These are phyloP conservation scores for Apiospora saccharicola DNA, from an alignment of 2,329 filamentous ascomycete genomes.

Conservation along the genomic window DNA sequence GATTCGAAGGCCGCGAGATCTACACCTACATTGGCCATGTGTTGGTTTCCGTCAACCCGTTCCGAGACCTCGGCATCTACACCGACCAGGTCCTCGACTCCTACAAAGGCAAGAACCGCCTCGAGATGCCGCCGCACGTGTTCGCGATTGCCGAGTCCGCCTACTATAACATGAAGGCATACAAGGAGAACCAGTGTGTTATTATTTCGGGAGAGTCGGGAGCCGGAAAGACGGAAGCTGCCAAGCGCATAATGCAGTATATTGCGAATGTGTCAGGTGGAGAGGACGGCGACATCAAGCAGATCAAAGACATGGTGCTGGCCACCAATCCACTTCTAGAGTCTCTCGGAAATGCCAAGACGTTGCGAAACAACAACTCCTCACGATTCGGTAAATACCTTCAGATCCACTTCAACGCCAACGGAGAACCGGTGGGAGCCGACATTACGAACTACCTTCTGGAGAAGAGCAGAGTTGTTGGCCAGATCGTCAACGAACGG, in stretches of 20 bases:
- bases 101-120: slow-evolving; percentile 95
- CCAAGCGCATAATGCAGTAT: slow-evolving; percentile 99
- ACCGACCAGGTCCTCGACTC: slow-evolving; percentile 92
- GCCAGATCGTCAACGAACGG: slow-evolving; percentile 92
- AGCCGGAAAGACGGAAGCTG: slow-evolving; percentile 97
- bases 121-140: slow-evolving; percentile 94
- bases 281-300: slow-evolving; percentile 83
- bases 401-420: slow-evolving; percentile 92
- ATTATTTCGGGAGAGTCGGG: slow-evolving; percentile 99
- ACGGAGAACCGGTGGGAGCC: slow-evolving; percentile 92
- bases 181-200: slow-evolving; percentile 98
- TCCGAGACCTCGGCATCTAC: slow-evolving; percentile 97
- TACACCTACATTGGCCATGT: slow-evolving; percentile 99
- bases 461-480: slow-evolving; percentile 93
- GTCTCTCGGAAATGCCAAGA: slow-evolving; percentile 98
- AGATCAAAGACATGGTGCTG: slow-evolving; percentile 99
- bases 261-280: slow-evolving; percentile 96
- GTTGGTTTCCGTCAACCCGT: slow-evolving; percentile 97
- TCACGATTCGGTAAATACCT: slow-evolving; percentile 98
- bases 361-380: slow-evolving; percentile 97
- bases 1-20: slow-evolving; percentile 96
- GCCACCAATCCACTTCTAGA: slow-evolving; percentile 97
- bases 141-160: slow-evolving; percentile 95
- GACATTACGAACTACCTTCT: slow-evolving; percentile 98
- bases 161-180: slow-evolving; percentile 99